Conservation (phyloP, 352 stramenopile genomes). For the Pilasporangium apinafurcum region DNA sequence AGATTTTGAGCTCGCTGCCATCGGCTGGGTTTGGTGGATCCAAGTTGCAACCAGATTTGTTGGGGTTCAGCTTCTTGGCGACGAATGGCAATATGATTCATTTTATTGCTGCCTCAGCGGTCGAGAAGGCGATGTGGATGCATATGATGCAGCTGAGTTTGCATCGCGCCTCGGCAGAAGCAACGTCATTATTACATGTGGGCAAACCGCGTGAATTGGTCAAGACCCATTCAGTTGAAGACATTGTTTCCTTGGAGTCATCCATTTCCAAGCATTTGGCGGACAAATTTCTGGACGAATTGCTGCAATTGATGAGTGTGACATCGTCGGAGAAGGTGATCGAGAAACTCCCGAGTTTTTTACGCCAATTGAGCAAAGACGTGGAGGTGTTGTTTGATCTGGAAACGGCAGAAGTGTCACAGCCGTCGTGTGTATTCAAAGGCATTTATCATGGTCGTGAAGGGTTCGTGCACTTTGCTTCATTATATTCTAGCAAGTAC, state of each 20-base stretch:
- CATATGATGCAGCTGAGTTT: slow-evolving; percentile 73
- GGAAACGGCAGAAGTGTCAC: slow-evolving; percentile 60
- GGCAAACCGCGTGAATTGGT: slow-evolving; percentile 21
- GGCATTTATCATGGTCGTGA: slow-evolving; percentile 83
- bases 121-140: slow-evolving; percentile 83
- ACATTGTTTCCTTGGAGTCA: slow-evolving; percentile 45
- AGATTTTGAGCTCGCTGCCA: slow-evolving; percentile 72
- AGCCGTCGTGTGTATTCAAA: slow-evolving; percentile 84
- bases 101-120: slow-evolving; percentile 64
- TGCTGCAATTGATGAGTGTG: slow-evolving; percentile 44
- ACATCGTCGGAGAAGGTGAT: slow-evolving; percentile 33
- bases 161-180: slow-evolving; percentile 39
- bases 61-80: slow-evolving; percentile 80
- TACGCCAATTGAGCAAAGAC: slow-evolving; percentile 84
- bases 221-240: slow-evolving; percentile 31
- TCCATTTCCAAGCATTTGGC: slow-evolving; percentile 65
- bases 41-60: slow-evolving; percentile 66
- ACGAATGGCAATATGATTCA: slow-evolving; percentile 83
- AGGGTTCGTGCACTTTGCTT: slow-evolving; percentile 79
- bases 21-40: slow-evolving; percentile 74
- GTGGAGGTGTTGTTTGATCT: slow-evolving; percentile 81
- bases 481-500: slow-evolving; percentile 80
- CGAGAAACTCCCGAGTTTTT: slow-evolving; percentile 52
- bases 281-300: slow-evolving; percentile 60
- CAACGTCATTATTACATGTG: slow-evolving; percentile 26